Percentiles rank a stretch among this genome's conserved stretches.
These are phyloP conservation scores for Talaromyces thailandensis DNA, from an alignment of 495 filamentous ascomycete species.

Conservation along the genomic window DNA sequence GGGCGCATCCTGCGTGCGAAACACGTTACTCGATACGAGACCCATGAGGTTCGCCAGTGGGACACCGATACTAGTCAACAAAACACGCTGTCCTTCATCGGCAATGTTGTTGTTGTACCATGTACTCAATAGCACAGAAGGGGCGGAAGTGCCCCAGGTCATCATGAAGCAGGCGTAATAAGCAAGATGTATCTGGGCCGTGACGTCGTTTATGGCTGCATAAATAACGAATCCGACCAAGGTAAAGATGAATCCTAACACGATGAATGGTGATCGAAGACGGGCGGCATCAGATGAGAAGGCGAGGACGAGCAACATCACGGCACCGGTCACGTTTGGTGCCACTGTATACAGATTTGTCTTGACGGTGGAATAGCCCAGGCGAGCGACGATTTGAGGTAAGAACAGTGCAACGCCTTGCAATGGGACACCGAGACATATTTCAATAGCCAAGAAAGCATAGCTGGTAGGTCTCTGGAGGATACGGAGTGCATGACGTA, in stretches of 20 bases:
- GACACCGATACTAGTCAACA: conserved; percentile 64
- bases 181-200: conserved; percentile 48
- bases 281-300: conserved; percentile 56
- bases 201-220: conserved; percentile 53
- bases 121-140: conserved; percentile 41
- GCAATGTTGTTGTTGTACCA: conserved; percentile 81
- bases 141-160: conserved; percentile 57
- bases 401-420: conserved; percentile 64
- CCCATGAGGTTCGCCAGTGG: conserved; percentile 79
- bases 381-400: conserved; percentile 59
- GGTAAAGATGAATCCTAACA: conserved; percentile 62
- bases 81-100: conserved; percentile 61
- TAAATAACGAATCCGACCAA: conserved; percentile 72
- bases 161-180: conserved; percentile 81
- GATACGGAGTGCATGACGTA: conserved; percentile 55
- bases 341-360: conserved; percentile 75
- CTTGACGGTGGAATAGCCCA: conserved; percentile 55
- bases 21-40: conserved; percentile 64
- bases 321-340: conserved; percentile 59
- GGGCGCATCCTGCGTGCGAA: conserved; percentile 59
- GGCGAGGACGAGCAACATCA: conserved; percentile 59
- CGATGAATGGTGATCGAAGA: conserved; percentile 67
- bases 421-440: conserved; percentile 68
- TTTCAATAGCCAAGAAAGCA: conserved; percentile 57
- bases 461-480: conserved; percentile 56